Conservation (phyloP, 1,139 yeast genomes). For the Pichia norvegensis region DNA sequence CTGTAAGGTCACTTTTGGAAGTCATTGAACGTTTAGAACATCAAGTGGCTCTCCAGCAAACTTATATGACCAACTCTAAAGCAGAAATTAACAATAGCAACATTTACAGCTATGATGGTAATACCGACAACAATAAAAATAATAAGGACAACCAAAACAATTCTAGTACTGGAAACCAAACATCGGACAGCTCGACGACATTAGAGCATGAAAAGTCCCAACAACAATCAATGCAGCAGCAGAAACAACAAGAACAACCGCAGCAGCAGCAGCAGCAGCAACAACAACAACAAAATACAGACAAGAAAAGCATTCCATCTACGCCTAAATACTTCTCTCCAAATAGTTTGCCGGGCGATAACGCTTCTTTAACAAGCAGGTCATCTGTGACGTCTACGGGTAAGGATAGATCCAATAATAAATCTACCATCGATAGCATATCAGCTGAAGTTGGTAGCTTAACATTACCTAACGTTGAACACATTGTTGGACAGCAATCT, state of each 20-base stretch:
- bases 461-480: slow-evolving; percentile 14
- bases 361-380: not conserved
- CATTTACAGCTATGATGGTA: not conserved
- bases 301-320: not conserved
- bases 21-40: slow-evolving; percentile 10
- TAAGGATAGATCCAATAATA: slow-evolving; percentile 3
- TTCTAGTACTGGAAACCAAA: not conserved
- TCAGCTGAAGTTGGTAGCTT: slow-evolving; percentile 23
- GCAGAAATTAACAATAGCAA: not conserved
- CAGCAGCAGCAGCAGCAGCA: not conserved
- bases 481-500: slow-evolving; percentile 18
- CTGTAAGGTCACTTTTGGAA: slow-evolving; percentile 15
- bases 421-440: slow-evolving; percentile 17
- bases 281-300: not conserved
- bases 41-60: slow-evolving; percentile 1
- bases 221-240: not conserved
- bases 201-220: not conserved
- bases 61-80: not conserved
- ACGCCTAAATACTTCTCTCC: not conserved
- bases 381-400: not conserved
- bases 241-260: not conserved
- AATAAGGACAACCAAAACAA: not conserved
- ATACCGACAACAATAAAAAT: not conserved
- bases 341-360: not conserved
- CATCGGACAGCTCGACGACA: not conserved